Percentiles rank a stretch among this genome's conserved stretches.
These are phyloP conservation scores for Fraxinus sp. DNA, from an alignment of 305 asterid species.

Conservation along the genomic window DNA sequence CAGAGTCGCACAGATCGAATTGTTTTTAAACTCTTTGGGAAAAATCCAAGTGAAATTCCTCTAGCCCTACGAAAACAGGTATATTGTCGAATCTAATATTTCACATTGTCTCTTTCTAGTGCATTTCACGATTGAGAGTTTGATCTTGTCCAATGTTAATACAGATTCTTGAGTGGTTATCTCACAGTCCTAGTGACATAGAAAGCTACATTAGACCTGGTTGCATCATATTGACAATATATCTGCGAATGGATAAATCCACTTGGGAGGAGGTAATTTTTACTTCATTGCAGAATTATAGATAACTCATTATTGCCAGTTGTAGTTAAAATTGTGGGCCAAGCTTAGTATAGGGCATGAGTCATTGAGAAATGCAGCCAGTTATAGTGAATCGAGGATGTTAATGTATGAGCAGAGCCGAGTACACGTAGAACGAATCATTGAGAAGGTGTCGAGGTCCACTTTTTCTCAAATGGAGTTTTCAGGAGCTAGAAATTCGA, in stretches of 20 bases:
- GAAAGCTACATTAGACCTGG: slow-evolving; percentile 98
- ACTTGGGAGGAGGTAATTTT: slow-evolving; percentile 79
- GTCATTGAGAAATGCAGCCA: background rate
- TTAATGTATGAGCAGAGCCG: background rate
- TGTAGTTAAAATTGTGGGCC: slow-evolving; percentile 6
- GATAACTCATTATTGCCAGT: slow-evolving; percentile 11
- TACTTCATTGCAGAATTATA: slow-evolving; percentile 11
- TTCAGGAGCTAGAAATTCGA: background rate
- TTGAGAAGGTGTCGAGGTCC: background rate
- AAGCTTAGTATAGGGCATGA: slow-evolving; percentile 12
- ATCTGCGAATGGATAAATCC: slow-evolving; percentile 75
- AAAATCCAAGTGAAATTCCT: slow-evolving; percentile 89
- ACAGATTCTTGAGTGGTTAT: slow-evolving; percentile 98
- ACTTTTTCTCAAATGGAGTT: slow-evolving; percentile 3
- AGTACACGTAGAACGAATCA: background rate
- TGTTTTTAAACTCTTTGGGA: slow-evolving; percentile 93
- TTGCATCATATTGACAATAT: slow-evolving; percentile 81
- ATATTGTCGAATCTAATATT: slow-evolving; percentile 11
- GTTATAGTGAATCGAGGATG: background rate
- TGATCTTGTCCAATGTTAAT: slow-evolving; percentile 26
- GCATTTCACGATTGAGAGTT: slow-evolving; percentile 21
- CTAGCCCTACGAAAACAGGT: slow-evolving; percentile 83
- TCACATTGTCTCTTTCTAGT: slow-evolving; percentile 17
- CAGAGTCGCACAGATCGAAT: slow-evolving; percentile 96
- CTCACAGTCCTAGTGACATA: slow-evolving; percentile 88